Conservation (phyloP, 2,329 filamentous ascomycete species). For the Trichoderma koningiopsis region DNA sequence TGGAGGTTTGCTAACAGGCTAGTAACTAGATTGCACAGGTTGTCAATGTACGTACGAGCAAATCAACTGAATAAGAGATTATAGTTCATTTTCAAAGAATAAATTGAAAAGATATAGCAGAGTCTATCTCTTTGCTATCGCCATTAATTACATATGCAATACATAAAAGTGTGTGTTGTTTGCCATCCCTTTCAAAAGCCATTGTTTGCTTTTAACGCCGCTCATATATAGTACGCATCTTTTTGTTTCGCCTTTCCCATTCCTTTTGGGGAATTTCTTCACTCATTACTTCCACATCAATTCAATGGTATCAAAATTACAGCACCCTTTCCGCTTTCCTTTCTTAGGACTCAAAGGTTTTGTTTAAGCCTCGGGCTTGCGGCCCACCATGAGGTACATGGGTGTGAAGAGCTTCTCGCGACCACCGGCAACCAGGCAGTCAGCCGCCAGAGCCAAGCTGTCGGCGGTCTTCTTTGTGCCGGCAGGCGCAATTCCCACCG, state of each 20-base stretch:
- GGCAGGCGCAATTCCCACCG: constrained; percentile 69
- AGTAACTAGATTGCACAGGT: no score
- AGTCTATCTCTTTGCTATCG: constrained; percentile 2
- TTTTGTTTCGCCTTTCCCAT: background rate
- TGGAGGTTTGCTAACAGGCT: no score
- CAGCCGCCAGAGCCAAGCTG: constrained; percentile 77
- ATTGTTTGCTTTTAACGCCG: constrained; percentile 12
- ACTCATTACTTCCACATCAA: constrained; percentile 12
- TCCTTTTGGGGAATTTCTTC: background rate
- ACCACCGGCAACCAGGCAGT: constrained; percentile 84
- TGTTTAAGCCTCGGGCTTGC: constrained; percentile 64
- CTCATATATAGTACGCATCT: constrained; percentile 1
- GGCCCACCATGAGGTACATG: constrained; percentile 95
- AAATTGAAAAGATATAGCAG: constrained; percentile 7
- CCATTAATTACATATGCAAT: constrained; percentile 24
- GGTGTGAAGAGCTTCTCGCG: constrained; percentile 93
- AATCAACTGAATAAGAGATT: no score
- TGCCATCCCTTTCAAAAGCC: background rate
- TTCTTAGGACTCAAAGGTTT: background rate
- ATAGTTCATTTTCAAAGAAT: background rate
- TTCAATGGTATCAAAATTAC: constrained; percentile 21
- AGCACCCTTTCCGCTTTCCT: background rate
- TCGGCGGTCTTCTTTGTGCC: constrained; percentile 96
- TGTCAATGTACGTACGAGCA: no score
- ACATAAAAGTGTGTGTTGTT: background rate